A percentile compares a stretch with the other conserved stretches of the same genome.
Conservation (phyloP, 2,329 filamentous ascomycete species). For the Sclerotinia borealis region DNA sequence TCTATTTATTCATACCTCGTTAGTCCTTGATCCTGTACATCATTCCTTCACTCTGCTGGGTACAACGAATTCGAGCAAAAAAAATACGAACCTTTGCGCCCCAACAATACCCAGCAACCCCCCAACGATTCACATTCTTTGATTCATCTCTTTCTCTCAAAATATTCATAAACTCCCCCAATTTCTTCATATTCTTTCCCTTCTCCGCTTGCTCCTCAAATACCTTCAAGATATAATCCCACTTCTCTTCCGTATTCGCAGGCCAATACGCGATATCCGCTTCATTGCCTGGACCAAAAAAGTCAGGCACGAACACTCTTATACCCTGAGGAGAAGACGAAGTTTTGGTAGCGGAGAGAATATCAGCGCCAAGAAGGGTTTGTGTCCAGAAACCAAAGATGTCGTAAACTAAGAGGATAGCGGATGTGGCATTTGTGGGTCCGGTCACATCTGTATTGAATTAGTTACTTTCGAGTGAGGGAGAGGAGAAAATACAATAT, state of each 20-base stretch:
- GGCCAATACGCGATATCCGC: constrained; percentile 17
- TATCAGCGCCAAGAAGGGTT: constrained; percentile 63
- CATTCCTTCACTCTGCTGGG: too few relatives aligned
- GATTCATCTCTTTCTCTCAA: constrained; percentile 11
- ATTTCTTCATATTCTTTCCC: constrained; percentile 11
- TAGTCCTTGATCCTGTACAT: neutral
- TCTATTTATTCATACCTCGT: constrained; percentile 26
- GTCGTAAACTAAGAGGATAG: constrained; percentile 56
- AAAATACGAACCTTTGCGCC: constrained; percentile 48
- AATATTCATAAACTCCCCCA: constrained; percentile 11
- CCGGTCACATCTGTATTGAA: constrained; percentile 38
- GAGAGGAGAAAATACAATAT: neutral
- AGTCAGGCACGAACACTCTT: constrained; percentile 84
- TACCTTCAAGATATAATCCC: constrained; percentile 23
- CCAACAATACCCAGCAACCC: constrained; percentile 50
- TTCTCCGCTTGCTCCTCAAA: constrained; percentile 16
- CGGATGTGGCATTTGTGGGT: constrained; percentile 44
- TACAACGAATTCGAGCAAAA: neutral
- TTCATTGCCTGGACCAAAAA: constrained; percentile 59
- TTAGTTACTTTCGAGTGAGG: neutral
- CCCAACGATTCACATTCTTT: constrained; percentile 23
- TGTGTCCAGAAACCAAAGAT: constrained; percentile 65
- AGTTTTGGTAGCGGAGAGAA: constrained; percentile 40
- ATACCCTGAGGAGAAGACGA: constrained; percentile 46
- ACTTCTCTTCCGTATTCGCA: constrained; percentile 17